Conservation (phyloP, 495 filamentous ascomycete genomes). For the Aspergillus incahuasiensis region DNA sequence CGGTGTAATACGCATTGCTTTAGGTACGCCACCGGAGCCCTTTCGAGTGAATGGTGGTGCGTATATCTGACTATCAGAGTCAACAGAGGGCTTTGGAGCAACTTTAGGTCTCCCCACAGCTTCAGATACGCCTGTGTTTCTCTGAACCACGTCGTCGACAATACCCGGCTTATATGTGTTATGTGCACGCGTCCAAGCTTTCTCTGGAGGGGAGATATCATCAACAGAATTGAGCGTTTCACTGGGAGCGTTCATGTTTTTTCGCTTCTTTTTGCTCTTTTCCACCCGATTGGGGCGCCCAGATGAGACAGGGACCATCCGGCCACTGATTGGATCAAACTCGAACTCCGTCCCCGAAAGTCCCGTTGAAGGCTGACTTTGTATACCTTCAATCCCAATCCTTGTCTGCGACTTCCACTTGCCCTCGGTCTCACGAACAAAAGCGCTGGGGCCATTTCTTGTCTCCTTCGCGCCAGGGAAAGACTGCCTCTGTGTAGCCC, state of each 20-base stretch:
- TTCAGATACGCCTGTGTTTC: neutral
- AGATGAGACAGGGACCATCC: slow-evolving; percentile 29
- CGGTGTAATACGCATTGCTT: neutral
- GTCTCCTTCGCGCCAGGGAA: too few species aligned
- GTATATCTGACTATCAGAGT: neutral
- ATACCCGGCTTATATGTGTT: neutral
- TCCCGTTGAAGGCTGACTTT: neutral
- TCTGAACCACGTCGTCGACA: neutral
- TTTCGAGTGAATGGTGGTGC: neutral
- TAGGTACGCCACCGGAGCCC: neutral
- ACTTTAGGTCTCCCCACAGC: neutral
- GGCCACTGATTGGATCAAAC: slow-evolving; percentile 40
- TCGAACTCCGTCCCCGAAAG: slow-evolving; percentile 10
- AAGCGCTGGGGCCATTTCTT: too few species aligned
- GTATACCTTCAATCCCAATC: neutral
- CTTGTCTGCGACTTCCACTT: too few species aligned
- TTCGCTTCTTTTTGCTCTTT: neutral
- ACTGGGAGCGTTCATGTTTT: neutral
- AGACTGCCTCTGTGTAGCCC: too few species aligned
- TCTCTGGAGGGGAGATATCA: neutral
- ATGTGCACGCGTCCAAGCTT: neutral
- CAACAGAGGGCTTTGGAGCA: neutral
- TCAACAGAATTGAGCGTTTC: neutral
- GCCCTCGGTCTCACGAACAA: too few species aligned
- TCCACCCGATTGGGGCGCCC: neutral